These are phyloP conservation scores for Agaricus subrufescens DNA, from an alignment of 768 basidiomycete species.

Conservation along the genomic window DNA sequence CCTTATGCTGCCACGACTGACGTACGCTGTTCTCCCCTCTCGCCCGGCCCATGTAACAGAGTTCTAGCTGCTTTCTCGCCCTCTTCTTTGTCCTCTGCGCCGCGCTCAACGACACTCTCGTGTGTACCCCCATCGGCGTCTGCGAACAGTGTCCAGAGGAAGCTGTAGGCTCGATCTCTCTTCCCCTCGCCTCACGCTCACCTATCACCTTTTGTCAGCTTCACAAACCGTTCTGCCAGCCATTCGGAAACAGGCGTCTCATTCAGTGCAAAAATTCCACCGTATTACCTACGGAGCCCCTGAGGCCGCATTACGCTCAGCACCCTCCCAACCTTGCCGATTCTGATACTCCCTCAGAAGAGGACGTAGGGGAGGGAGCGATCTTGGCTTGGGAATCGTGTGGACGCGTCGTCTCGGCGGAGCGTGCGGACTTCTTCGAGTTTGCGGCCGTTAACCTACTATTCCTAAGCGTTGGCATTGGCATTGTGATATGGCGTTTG, in stretches of 20 bases:
- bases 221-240: slow-evolving; percentile 86
- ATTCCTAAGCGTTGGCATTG: slow-evolving; percentile 62
- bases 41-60: background rate
- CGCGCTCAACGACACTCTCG: slow-evolving; percentile 18
- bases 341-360: slow-evolving; percentile 17
- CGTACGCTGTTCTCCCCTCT: background rate
- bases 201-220: slow-evolving; percentile 38
- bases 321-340: slow-evolving; percentile 14
- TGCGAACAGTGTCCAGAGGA: slow-evolving; percentile 64
- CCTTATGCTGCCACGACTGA: slow-evolving; percentile 3
- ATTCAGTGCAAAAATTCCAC: slow-evolving; percentile 66
- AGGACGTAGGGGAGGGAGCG: slow-evolving; percentile 35
- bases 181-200: background rate
- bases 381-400: slow-evolving; percentile 91
- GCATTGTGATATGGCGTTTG: slow-evolving; percentile 64
- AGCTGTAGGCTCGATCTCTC: slow-evolving; percentile 37
- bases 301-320: slow-evolving; percentile 2
- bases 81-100: background rate
- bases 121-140: slow-evolving; percentile 52
- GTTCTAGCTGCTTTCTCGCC: background rate
- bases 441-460: slow-evolving; percentile 82
- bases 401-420: slow-evolving; percentile 74
- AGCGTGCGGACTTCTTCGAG: slow-evolving; percentile 87
- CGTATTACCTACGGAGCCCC: background rate
- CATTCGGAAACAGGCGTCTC: slow-evolving; percentile 90